Evolutionary conservation across 2,329 filamentous ascomycete species (phyloP).

Genomic region (Penicillium concentricum): DNA sequence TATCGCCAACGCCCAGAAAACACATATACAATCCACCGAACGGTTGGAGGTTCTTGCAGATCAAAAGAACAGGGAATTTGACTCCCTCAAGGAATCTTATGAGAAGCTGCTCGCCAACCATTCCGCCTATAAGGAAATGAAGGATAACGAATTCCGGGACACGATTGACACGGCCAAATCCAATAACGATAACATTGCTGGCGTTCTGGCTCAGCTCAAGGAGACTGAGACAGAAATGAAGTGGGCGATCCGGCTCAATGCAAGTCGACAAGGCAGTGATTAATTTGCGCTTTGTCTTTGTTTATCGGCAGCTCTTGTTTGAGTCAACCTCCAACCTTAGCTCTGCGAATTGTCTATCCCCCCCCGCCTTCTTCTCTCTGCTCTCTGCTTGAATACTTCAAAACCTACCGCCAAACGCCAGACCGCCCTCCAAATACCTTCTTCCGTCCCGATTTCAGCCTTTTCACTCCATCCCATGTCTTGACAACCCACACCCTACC

Average conservation of each 20-base stretch:
- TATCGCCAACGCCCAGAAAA: conserved; percentile 37
- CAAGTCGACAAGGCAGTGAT: conserved; percentile 26
- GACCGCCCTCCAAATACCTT: neutral
- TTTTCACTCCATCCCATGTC: neutral
- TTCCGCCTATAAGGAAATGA: conserved; percentile 42
- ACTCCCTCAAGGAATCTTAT: conserved; percentile 40
- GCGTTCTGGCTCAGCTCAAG: conserved; percentile 41
- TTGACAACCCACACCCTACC: neutral
- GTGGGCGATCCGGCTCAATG: conserved; percentile 48
- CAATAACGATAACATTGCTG: conserved; percentile 36
- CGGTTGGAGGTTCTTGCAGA: conserved; percentile 47
- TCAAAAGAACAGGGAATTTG: conserved; percentile 47
- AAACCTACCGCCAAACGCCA: neutral
- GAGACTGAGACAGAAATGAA: conserved; percentile 47
- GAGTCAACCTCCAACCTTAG: neutral
- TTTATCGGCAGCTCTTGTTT: neutral
- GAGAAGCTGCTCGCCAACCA: conserved; percentile 42
- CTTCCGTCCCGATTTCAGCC: neutral
- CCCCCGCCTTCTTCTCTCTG: too few species aligned
- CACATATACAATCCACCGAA: conserved; percentile 37
- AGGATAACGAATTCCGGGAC: conserved; percentile 41
- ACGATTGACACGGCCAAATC: conserved; percentile 31
- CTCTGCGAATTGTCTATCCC: neutral
- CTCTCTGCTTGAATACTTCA: neutral
- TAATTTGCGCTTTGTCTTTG: neutral